These are phyloP conservation scores for Saturnispora saitoi DNA, from an alignment of 805 yeast genomes.

Conservation along the genomic window DNA sequence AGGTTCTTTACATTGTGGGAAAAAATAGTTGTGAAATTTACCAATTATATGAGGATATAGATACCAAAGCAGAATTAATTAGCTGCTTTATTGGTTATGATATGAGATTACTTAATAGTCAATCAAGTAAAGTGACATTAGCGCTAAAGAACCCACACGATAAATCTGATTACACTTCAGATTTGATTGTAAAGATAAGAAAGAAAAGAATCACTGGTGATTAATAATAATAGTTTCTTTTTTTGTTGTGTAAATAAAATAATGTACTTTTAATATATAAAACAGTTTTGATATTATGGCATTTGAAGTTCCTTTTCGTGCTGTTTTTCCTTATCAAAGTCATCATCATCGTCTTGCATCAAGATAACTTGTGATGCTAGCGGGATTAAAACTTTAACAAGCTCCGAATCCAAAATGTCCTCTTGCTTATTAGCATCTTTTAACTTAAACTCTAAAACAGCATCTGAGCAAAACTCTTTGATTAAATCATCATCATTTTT, in stretches of 20 bases:
- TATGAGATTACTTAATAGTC: constrained; percentile 19
- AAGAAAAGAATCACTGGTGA: neutral
- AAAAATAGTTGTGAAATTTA: constrained; percentile 23
- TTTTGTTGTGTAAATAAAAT: neutral
- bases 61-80: constrained; percentile 17
- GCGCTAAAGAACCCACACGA: constrained; percentile 6
- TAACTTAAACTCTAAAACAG: constrained; percentile 20
- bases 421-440: constrained; percentile 10
- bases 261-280: neutral
- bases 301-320: too few species aligned
- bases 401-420: constrained; percentile 19
- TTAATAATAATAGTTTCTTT: neutral
- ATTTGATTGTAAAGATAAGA: constrained; percentile 8
- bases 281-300: neutral
- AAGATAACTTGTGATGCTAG: constrained; percentile 29
- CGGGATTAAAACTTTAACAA: constrained; percentile 28
- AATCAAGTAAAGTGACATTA: constrained; percentile 24
- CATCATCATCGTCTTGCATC: constrained; percentile 14
- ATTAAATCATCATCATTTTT: constrained; percentile 24
- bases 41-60: constrained; percentile 17
- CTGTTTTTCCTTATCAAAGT: constrained; percentile 2
- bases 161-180: neutral
- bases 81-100: constrained; percentile 21
- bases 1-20: constrained; percentile 19
- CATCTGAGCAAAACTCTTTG: constrained; percentile 24